A percentile compares a stretch with the other conserved stretches of the same genome.
phyloP scores from a whole-genome alignment of 345 rosid genomes.

The Tarenaya hassleriana region DNA sequence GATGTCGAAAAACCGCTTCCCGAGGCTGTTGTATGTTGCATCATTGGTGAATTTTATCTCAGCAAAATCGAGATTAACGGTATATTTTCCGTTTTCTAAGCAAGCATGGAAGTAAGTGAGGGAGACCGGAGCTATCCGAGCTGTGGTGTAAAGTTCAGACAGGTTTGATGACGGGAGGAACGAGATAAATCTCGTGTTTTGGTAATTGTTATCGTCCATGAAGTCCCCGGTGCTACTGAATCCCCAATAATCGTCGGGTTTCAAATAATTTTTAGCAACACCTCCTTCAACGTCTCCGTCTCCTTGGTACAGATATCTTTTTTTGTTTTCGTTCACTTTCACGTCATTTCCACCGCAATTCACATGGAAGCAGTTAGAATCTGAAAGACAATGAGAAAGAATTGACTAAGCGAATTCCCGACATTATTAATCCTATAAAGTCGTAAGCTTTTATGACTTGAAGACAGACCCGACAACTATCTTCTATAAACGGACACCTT shows the following conservation, averaged over 20 bases:
- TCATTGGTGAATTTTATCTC: conserved; percentile 53
- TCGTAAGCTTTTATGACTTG: neutral
- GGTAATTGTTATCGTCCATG: conserved; percentile 53
- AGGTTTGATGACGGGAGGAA: conserved; percentile 28
- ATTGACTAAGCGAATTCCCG: conserved; percentile 1
- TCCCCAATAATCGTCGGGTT: conserved; percentile 44
- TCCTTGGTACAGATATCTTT: conserved; percentile 39
- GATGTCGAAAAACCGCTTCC: conserved; percentile 55
- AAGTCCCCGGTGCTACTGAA: conserved; percentile 67
- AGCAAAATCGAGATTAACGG: conserved; percentile 45
- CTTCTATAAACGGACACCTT: neutral
- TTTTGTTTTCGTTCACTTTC: conserved; percentile 29
- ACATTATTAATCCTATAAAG: neutral
- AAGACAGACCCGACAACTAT: neutral
- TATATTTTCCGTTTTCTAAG: conserved; percentile 51
- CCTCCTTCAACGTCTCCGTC: conserved; percentile 47
- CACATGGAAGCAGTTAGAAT: conserved; percentile 43
- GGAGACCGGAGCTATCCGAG: conserved; percentile 50
- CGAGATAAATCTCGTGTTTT: conserved; percentile 31
- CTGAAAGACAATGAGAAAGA: conserved; percentile 28
- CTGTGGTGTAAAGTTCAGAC: conserved; percentile 38
- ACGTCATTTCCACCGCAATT: conserved; percentile 57
- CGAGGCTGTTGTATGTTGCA: conserved; percentile 39
- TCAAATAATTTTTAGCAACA: conserved; percentile 38
- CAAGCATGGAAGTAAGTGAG: conserved; percentile 69